Evolutionary conservation across 768 basidiomycete species (phyloP).

Genomic region (Dentipellis fragilis): DNA sequence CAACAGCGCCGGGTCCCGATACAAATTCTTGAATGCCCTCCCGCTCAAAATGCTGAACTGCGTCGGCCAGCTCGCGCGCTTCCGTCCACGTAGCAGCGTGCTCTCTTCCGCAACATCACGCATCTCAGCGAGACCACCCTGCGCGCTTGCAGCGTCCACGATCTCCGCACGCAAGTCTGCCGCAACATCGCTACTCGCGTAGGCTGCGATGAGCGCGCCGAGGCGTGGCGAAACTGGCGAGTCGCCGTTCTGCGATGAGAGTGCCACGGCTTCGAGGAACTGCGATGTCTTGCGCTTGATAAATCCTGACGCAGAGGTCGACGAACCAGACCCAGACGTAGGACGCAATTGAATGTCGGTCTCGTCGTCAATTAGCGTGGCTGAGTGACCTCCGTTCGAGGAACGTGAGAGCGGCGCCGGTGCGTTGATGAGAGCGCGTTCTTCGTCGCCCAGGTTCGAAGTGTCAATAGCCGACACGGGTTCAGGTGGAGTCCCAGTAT

Average conservation of each 20-base stretch:
- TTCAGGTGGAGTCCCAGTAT: constrained; percentile 19
- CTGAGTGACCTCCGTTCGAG: constrained; percentile 18
- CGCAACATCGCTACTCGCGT: constrained; percentile 57
- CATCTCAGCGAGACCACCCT: constrained; percentile 31
- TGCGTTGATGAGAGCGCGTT: constrained; percentile 38
- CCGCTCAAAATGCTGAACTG: constrained; percentile 95
- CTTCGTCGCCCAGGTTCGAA: constrained; percentile 53
- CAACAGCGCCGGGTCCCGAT: constrained; percentile 88
- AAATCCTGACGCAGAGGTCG: constrained; percentile 28
- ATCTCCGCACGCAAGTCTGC: constrained; percentile 53
- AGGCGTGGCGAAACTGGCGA: constrained; percentile 47
- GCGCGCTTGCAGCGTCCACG: constrained; percentile 27
- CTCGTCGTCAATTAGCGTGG: constrained; percentile 29
- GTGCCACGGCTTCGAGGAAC: constrained; percentile 47
- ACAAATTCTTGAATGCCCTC: constrained; percentile 95
- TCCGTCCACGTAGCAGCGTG: constrained; percentile 54
- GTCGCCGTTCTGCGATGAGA: constrained; percentile 22
- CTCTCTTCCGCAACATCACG: constrained; percentile 67
- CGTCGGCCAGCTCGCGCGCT: constrained; percentile 77
- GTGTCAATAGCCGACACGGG: constrained; percentile 23
- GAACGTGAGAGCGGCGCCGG: not conserved
- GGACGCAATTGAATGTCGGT: constrained; percentile 44
- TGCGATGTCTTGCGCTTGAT: constrained; percentile 69
- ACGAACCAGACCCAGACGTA: constrained; percentile 30
- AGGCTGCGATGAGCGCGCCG: constrained; percentile 62